Conservation (phyloP, 306 rosid genomes). For the Acacia confusa region DNA sequence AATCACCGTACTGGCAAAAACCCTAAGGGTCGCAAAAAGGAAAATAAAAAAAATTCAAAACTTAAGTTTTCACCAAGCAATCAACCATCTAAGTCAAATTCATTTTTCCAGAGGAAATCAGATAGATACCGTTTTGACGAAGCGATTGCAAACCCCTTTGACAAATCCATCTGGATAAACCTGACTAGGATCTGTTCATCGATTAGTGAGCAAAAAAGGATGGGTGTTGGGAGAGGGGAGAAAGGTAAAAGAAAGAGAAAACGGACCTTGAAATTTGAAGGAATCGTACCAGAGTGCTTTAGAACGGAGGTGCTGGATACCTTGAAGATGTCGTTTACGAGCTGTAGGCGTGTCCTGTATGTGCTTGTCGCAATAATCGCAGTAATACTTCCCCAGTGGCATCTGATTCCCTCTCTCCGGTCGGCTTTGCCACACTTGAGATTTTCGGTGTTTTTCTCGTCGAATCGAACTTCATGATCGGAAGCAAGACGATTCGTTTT, state of each 20-base stretch:
- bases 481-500: background rate
- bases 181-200: constrained; percentile 7
- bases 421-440: background rate
- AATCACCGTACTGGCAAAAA: constrained; percentile 69
- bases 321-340: constrained; percentile 70
- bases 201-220: background rate
- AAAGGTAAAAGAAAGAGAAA: background rate
- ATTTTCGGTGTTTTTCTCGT: too few species aligned
- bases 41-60: background rate
- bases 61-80: background rate
- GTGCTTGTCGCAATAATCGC: constrained; percentile 85
- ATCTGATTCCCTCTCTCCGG: constrained; percentile 25
- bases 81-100: background rate
- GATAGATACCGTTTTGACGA: constrained; percentile 54
- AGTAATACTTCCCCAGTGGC: constrained; percentile 59
- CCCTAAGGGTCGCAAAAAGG: constrained; percentile 38
- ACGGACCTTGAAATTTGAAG: constrained; percentile 37
- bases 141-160: constrained; percentile 61
- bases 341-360: constrained; percentile 73
- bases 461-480: background rate
- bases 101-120: background rate
- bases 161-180: constrained; percentile 24
- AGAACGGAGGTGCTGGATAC: constrained; percentile 70
- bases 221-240: background rate
- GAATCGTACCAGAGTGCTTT: constrained; percentile 91